Percentiles rank a stretch among this genome's conserved stretches.
Conservation (phyloP, 1,284 basidiomycete species). For the Coniferiporia sulphurascens region DNA sequence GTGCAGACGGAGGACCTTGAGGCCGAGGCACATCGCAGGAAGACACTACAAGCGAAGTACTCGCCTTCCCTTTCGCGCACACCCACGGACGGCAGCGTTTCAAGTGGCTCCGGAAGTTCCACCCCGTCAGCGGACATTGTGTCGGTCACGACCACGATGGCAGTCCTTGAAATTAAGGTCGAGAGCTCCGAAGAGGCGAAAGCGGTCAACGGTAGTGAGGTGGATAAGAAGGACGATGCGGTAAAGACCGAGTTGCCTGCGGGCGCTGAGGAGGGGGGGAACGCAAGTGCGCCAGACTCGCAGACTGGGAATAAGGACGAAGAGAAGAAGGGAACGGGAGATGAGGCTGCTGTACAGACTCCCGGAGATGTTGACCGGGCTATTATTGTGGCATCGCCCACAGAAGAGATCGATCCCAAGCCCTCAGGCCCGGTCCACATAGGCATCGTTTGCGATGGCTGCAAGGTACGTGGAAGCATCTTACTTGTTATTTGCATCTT, state of each 20-base stretch:
- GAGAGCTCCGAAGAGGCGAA: too few relatives aligned
- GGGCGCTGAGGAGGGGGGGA: background rate
- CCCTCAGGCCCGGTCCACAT: conserved; percentile 1
- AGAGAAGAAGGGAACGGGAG: background rate
- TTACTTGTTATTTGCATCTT: background rate
- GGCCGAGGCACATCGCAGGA: background rate
- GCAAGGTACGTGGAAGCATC: conserved; percentile 7
- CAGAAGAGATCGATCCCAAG: background rate
- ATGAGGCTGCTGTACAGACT: background rate
- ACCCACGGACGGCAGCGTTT: background rate
- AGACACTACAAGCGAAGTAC: background rate
- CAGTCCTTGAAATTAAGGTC: too few relatives aligned
- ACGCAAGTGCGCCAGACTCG: background rate
- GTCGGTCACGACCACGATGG: too few relatives aligned
- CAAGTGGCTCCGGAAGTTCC: background rate
- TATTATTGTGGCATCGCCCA: background rate
- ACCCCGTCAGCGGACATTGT: too few relatives aligned
- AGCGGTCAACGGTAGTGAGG: too few relatives aligned
- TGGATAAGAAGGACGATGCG: too few relatives aligned
- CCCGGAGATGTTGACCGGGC: background rate
- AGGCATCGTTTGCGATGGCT: conserved; percentile 9
- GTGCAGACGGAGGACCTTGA: conserved; percentile 13
- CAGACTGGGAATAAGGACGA: background rate
- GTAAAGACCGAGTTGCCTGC: too few relatives aligned
- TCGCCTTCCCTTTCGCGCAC: background rate